These are phyloP conservation scores for Scheffersomyces illinoinensis DNA, from an alignment of 1,139 yeast species.

Conservation along the genomic window DNA sequence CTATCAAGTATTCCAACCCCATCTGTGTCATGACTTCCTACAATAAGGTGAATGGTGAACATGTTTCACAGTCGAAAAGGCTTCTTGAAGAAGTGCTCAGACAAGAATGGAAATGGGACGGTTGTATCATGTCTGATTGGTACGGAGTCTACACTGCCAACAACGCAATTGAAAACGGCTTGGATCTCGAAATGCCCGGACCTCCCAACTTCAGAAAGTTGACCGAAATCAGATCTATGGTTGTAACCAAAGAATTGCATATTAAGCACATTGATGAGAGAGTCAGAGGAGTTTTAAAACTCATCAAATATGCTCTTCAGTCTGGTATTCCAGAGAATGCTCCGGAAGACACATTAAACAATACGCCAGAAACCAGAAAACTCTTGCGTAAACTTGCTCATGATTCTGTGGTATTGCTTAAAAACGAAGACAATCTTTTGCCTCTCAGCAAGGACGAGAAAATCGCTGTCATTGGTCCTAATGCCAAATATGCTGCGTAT, in stretches of 20 bases:
- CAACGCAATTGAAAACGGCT: slow-evolving; percentile 10
- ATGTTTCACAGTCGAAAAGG: slow-evolving; percentile 8
- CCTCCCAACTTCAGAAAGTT: slow-evolving; percentile 9
- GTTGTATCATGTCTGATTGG: slow-evolving; percentile 16
- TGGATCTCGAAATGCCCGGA: slow-evolving; percentile 16
- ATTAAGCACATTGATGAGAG: slow-evolving; percentile 10
- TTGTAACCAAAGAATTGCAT: slow-evolving; percentile 9
- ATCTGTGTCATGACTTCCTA: slow-evolving; percentile 14
- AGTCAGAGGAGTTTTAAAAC: slow-evolving; percentile 10
- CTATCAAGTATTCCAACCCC: slow-evolving; percentile 12
- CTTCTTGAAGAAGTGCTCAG: slow-evolving; percentile 9
- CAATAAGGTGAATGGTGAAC: slow-evolving; percentile 13
- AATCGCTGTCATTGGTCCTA: slow-evolving; percentile 10
- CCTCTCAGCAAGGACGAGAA: slow-evolving; percentile 13
- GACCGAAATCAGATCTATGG: slow-evolving; percentile 5
- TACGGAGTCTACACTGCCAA: slow-evolving; percentile 11
- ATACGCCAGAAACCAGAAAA: not conserved
- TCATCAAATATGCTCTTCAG: slow-evolving; percentile 9
- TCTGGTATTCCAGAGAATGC: slow-evolving; percentile 9
- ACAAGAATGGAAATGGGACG: slow-evolving; percentile 14
- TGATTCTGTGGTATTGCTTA: slow-evolving; percentile 1
- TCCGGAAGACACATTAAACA: slow-evolving; percentile 5
- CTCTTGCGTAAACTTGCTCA: not conserved
- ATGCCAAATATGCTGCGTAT: slow-evolving; percentile 14
- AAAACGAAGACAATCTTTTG: slow-evolving; percentile 11